Conservation (phyloP, 495 filamentous ascomycete species). For the Baudoinia panamericana region DNA sequence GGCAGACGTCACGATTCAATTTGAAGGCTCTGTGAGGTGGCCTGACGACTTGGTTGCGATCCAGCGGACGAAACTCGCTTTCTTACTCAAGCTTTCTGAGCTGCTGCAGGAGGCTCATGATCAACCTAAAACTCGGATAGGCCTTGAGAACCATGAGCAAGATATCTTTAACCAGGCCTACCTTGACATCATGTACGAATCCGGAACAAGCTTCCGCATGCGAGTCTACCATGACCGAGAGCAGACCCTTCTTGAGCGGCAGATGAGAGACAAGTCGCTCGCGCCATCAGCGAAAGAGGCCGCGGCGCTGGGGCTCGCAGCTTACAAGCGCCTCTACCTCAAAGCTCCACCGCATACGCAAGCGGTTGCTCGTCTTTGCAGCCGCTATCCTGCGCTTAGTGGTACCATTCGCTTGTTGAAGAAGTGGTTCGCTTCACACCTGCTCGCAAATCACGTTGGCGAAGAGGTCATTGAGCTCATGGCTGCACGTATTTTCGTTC, state of each 20-base stretch:
- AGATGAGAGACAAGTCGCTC: conserved; percentile 55
- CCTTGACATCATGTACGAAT: conserved; percentile 62
- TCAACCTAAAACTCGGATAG: conserved; percentile 47
- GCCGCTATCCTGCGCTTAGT: conserved; percentile 67
- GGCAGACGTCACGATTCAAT: conserved; percentile 66
- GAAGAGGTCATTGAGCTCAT: conserved; percentile 77
- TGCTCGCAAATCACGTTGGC: conserved; percentile 59
- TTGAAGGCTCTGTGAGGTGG: conserved; percentile 89
- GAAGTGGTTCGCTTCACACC: conserved; percentile 75
- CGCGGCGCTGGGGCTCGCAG: conserved; percentile 46
- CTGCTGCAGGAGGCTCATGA: conserved; percentile 45
- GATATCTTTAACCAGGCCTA: conserved; percentile 65
- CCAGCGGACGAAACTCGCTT: conserved; percentile 85
- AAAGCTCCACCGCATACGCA: conserved; percentile 68
- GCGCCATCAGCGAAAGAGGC: conserved; percentile 51
- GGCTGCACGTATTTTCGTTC: conserved; percentile 60
- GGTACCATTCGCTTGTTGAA: conserved; percentile 80
- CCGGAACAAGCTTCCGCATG: conserved; percentile 53
- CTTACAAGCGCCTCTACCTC: conserved; percentile 57
- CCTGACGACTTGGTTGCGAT: conserved; percentile 82
- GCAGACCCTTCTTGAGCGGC: conserved; percentile 61
- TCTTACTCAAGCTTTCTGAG: conserved; percentile 68
- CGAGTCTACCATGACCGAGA: conserved; percentile 76
- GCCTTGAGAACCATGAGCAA: conserved; percentile 60
- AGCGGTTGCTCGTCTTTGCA: conserved; percentile 62